These are phyloP conservation scores for Macadamia integrifolia DNA, from an alignment of 164 flowering plant genomes.

Conservation along the genomic window DNA sequence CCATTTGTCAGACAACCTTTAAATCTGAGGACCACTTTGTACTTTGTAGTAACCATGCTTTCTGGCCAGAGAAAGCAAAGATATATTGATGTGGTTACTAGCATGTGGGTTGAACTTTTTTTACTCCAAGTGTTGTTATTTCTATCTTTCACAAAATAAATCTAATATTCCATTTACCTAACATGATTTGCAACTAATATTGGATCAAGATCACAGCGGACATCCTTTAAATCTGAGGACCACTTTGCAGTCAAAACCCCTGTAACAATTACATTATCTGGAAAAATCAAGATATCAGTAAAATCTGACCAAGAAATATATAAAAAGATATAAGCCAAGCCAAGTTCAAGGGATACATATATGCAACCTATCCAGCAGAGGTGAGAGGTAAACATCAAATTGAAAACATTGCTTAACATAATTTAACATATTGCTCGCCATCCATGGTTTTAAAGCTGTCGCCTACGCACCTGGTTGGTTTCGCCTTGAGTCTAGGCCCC, in stretches of 20 bases:
- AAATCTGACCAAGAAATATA: constrained; percentile 1
- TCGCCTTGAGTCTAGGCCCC: too few species aligned
- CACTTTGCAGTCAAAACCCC: constrained; percentile 88
- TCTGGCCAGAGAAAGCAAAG: too few species aligned
- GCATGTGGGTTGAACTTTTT: too few species aligned
- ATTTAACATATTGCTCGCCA: too few species aligned
- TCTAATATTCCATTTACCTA: constrained; percentile 36
- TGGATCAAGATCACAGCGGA: constrained; percentile 91
- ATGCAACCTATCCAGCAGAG: background rate
- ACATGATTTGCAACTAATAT: constrained; percentile 71
- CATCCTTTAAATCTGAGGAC: constrained; percentile 86
- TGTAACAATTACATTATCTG: constrained; percentile 83
- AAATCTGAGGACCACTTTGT: too few species aligned
- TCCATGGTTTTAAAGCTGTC: too few species aligned
- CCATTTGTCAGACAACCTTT: too few species aligned
- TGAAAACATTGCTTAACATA: background rate
- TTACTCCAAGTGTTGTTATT: too few species aligned
- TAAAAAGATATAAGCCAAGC: constrained; percentile 1
- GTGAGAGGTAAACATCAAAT: background rate
- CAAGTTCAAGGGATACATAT: background rate
- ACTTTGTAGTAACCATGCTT: too few species aligned
- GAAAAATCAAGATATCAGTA: constrained; percentile 6
- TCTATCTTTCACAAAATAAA: background rate
- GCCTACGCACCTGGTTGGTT: too few species aligned
- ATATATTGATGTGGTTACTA: too few species aligned